phyloP scores from a whole-genome alignment of 495 filamentous ascomycete species.

The Daldinia childiae region DNA sequence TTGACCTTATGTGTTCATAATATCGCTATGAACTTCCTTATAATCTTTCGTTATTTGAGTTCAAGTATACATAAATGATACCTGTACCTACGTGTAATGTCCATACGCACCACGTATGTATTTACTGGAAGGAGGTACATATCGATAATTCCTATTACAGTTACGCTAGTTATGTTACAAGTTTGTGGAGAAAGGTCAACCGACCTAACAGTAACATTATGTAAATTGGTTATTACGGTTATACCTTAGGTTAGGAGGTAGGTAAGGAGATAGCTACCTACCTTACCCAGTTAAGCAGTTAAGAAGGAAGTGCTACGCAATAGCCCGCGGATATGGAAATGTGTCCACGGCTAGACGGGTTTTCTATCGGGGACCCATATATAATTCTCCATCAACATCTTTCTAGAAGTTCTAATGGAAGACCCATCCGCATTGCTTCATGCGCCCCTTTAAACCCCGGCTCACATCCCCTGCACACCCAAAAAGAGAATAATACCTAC shows the following conservation, averaged over 20 bases:
- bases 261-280: background rate
- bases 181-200: slow-evolving; percentile 24
- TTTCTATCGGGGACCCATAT: slow-evolving; percentile 9
- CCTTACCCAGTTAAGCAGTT: slow-evolving; percentile 1
- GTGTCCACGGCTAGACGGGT: background rate
- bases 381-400: slow-evolving; percentile 24
- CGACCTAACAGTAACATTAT: background rate
- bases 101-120: no score
- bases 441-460: slow-evolving; percentile 35
- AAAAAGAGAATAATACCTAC: slow-evolving; percentile 14
- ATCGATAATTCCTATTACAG: slow-evolving; percentile 18
- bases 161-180: slow-evolving; percentile 29
- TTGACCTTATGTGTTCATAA: no score
- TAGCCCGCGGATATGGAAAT: background rate
- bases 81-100: no score
- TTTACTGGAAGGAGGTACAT: background rate
- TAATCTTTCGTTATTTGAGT: no score
- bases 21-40: no score
- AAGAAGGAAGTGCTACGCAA: background rate
- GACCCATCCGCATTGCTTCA: slow-evolving; percentile 24
- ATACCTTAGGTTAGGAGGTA: background rate
- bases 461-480: slow-evolving; percentile 12
- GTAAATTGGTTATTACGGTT: slow-evolving; percentile 1
- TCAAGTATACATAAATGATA: no score
- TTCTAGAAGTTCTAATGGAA: slow-evolving; percentile 43